phyloP scores from a whole-genome alignment of 1,284 basidiomycete species.

The Vanrija sp. region DNA sequence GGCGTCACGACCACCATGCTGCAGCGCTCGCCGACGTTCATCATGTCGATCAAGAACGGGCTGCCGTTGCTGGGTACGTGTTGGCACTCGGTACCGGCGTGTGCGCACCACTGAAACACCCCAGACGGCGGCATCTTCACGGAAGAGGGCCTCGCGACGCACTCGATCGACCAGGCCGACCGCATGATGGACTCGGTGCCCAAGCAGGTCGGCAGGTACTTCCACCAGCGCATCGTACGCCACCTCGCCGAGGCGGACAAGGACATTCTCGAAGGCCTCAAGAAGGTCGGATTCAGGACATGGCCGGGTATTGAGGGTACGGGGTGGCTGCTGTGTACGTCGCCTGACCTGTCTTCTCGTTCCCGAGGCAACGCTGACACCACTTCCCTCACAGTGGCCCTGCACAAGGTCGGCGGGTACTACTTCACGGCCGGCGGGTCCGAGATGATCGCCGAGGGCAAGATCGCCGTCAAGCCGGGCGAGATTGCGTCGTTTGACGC shows the following conservation, averaged over 20 bases:
- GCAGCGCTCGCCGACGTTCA: slow-evolving; percentile 61
- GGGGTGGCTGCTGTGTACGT: slow-evolving; percentile 16
- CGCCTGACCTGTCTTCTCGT: background rate
- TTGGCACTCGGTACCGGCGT: no score
- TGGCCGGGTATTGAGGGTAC: slow-evolving; percentile 57
- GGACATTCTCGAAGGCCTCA: slow-evolving; percentile 58
- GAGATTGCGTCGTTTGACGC: slow-evolving; percentile 52
- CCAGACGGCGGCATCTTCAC: slow-evolving; percentile 53
- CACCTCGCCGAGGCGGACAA: slow-evolving; percentile 58
- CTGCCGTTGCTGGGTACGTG: slow-evolving; percentile 44
- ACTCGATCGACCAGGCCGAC: slow-evolving; percentile 53
- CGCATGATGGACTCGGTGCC: slow-evolving; percentile 54
- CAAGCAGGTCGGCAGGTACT: slow-evolving; percentile 52
- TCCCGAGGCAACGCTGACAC: background rate
- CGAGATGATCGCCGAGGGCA: slow-evolving; percentile 62
- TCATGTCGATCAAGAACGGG: slow-evolving; percentile 57
- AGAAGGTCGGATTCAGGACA: slow-evolving; percentile 59
- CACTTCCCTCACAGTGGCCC: slow-evolving; percentile 29
- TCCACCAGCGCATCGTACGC: slow-evolving; percentile 52
- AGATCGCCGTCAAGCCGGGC: slow-evolving; percentile 70
- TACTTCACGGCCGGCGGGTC: slow-evolving; percentile 59
- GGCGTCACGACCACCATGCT: slow-evolving; percentile 60
- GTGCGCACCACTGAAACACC: background rate
- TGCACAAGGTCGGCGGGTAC: slow-evolving; percentile 50
- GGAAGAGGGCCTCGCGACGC: slow-evolving; percentile 52